Conservation (phyloP, 2,329 filamentous ascomycete genomes). For the Exophiala aquamarina region DNA sequence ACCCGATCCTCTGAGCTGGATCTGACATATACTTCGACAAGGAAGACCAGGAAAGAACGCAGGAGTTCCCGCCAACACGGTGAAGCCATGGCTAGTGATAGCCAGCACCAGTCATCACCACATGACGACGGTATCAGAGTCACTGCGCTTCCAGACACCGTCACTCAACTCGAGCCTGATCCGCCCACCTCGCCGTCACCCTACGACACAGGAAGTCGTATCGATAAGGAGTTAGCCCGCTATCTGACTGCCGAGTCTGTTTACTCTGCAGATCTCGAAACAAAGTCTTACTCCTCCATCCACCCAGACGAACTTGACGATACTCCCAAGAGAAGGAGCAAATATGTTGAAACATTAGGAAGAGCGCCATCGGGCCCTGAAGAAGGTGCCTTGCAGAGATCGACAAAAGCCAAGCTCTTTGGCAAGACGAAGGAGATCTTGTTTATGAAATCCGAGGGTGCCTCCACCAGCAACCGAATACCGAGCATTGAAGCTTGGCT, state of each 20-base stretch:
- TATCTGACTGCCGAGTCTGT: conserved; percentile 7
- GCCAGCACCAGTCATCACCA: neutral
- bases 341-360: conserved; percentile 25
- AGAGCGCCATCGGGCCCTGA: conserved; percentile 29
- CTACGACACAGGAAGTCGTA: conserved; percentile 10
- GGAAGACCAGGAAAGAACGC: conserved; percentile 25
- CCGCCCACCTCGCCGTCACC: neutral
- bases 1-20: conserved; percentile 27
- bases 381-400: conserved; percentile 27
- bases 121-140: conserved; percentile 17
- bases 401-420: conserved; percentile 38
- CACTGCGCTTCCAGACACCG: neutral
- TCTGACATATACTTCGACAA: conserved; percentile 19
- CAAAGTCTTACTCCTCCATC: conserved; percentile 1
- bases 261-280: conserved; percentile 8
- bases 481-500: conserved; percentile 65
- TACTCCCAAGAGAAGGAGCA: conserved; percentile 18
- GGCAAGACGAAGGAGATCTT: conserved; percentile 44
- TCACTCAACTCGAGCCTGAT: neutral
- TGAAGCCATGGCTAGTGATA: neutral
- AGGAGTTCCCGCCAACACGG: conserved; percentile 16
- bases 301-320: conserved; percentile 8
- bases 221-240: conserved; percentile 12
- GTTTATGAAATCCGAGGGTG: conserved; percentile 41
- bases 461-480: conserved; percentile 44